A percentile compares a stretch with the other conserved stretches of the same genome.
Conservation (phyloP, 331 rosid genomes). For the Erythrophleum ivorense region DNA sequence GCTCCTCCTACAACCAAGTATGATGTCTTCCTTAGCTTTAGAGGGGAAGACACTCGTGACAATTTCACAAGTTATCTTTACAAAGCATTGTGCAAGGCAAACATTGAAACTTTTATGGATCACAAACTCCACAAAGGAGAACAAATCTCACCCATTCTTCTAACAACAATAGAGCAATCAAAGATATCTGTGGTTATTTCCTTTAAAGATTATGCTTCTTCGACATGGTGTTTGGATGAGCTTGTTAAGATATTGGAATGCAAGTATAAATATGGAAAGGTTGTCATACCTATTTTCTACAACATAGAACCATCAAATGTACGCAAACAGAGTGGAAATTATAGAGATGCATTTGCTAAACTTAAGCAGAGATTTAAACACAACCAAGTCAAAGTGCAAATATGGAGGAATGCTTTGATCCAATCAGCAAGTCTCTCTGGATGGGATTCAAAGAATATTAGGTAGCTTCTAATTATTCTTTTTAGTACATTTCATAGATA, state of each 20-base stretch:
- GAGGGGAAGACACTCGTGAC: not conserved
- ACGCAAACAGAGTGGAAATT: not conserved
- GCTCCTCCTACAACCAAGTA: not conserved
- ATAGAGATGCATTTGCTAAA: not conserved
- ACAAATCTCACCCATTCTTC: not conserved
- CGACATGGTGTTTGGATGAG: not conserved
- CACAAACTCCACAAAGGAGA: not conserved
- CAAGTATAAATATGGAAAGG: not conserved
- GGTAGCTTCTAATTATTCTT: not conserved
- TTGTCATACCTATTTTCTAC: not conserved
- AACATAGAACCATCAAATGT: not conserved
- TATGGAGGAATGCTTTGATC: not conserved
- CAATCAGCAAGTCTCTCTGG: not conserved
- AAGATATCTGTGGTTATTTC: not conserved
- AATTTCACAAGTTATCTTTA: not conserved
- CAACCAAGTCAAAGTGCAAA: not conserved
- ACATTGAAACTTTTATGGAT: not conserved
- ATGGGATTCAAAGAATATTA: not conserved
- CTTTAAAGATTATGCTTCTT: not conserved
- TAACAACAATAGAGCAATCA: not conserved
- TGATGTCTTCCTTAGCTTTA: conserved; percentile 17
- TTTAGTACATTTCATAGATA: too few relatives aligned
- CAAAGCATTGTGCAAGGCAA: not conserved
- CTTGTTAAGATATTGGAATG: not conserved
- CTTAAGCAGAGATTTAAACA: not conserved